A percentile compares a stretch with the other conserved stretches of the same genome.
Conservation (phyloP, 176 grass and related monocot genomes). For the Bromus sterilis region DNA sequence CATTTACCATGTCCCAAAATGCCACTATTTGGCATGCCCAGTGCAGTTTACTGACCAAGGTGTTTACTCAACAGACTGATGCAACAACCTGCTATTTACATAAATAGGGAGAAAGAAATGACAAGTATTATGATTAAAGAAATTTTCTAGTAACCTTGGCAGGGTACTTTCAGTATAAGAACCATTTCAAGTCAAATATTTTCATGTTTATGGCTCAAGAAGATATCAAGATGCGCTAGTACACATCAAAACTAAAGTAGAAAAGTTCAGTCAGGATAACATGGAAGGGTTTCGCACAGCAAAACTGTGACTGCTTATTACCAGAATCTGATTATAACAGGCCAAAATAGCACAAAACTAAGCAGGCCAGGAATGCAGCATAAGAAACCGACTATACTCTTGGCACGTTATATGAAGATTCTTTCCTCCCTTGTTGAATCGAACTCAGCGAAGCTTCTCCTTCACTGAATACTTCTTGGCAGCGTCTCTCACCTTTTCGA, state of each 20-base stretch:
- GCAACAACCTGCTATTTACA: too few species aligned
- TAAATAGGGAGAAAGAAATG: not conserved
- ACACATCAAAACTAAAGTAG: not conserved
- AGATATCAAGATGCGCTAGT: not conserved
- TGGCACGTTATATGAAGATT: not conserved
- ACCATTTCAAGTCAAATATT: not conserved
- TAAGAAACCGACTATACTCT: not conserved
- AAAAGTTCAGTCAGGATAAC: not conserved
- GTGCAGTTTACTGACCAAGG: too few species aligned
- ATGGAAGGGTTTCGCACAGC: not conserved
- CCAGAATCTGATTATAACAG: not conserved
- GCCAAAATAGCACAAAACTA: not conserved
- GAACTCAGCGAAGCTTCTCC: constrained; percentile 59
- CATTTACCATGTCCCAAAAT: too few species aligned
- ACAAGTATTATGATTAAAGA: too few species aligned
- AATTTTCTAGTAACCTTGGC: not conserved
- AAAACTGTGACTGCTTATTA: not conserved
- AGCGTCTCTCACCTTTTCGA: constrained; percentile 60
- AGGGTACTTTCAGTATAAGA: not conserved
- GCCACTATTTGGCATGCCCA: too few species aligned
- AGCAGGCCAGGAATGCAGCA: not conserved
- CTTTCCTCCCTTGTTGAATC: constrained; percentile 1
- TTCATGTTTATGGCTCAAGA: not conserved
- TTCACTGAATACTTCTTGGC: constrained; percentile 53
- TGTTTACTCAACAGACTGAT: not conserved